Evolutionary conservation across 768 basidiomycete genomes (phyloP), one percentile per base, ranked within the genome.

Genomic region (Lactifluus volemus): DNA sequence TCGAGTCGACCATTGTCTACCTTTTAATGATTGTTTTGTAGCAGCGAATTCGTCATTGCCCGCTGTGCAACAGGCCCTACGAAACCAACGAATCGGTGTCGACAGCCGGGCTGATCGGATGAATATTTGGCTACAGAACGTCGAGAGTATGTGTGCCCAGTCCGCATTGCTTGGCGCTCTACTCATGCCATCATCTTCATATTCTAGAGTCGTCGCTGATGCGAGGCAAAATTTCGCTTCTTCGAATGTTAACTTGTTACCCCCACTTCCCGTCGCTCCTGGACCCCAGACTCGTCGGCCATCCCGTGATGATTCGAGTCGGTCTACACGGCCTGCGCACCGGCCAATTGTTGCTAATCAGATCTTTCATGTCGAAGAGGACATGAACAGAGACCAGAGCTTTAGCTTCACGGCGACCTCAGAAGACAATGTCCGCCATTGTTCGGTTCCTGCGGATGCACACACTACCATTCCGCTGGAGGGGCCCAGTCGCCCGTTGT

Each of bases 81-180:
- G 77, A 47, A 81, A 75, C 65, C 81, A 83, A 61, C 78, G 75
- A 44, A 66, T 81, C 19, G 81, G 78, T 32, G 79, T 77, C 30
- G 86, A 85, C 63, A 78, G 77, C 41, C 73, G 76, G 52, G 63
- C 75, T 3, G 88, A 92, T 65, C 77, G 89, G 54, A 84, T 92
- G 86, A 79, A 83, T 1, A 74, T 86, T 55, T 92, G 91, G 91
- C 86, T 90, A 73, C 81, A 81, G 65, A 89, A 84, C 60, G 87
- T 91, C 15, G 89, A 92, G 73, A 86, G 90, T 91, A 70, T 69
- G 89, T 81, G 9, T 10, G 41, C 30, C 10, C 5, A 4, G 8
- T 5, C 8, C 45, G 25, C 50, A 51, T 19, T 8, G 4, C 4
- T 54, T n/a, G 30, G 25, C 14, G 47, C 32, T 12, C n/a, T 30